phyloP scores from a whole-genome alignment of 2,329 filamentous ascomycete species.

The Fusarium protoensiforme region DNA sequence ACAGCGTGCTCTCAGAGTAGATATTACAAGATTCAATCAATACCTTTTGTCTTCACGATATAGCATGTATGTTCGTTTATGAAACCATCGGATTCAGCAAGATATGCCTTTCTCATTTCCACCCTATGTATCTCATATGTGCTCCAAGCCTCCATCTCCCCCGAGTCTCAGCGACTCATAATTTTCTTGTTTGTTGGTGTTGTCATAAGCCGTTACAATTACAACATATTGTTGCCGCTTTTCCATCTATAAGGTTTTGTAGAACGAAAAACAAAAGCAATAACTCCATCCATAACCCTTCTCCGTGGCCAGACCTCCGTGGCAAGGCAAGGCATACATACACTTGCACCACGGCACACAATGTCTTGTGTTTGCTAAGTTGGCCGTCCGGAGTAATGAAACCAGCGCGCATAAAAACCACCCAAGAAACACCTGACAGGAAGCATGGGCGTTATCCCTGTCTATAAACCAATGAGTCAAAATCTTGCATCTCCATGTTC shows the following conservation, averaged over 20 bases:
- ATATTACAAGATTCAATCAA: constrained; percentile 13
- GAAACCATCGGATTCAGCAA: constrained; percentile 19
- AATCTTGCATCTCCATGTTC: constrained; percentile 40
- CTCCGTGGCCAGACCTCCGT: constrained; percentile 2
- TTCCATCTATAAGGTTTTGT: constrained; percentile 46
- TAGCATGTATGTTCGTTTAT: constrained; percentile 2
- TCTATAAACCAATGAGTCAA: constrained; percentile 44
- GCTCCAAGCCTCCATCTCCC: constrained; percentile 35
- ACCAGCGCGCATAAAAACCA: constrained; percentile 24
- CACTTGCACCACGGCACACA: constrained; percentile 5
- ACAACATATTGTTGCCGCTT: constrained; percentile 46
- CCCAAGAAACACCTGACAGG: constrained; percentile 45
- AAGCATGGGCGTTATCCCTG: constrained; percentile 27
- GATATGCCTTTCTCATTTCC: constrained; percentile 21
- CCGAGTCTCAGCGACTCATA: constrained; percentile 24
- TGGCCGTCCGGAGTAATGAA: constrained; percentile 6
- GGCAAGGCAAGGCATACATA: constrained; percentile 1
- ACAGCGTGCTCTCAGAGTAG: constrained; percentile 9
- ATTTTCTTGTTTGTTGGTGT: constrained; percentile 34
- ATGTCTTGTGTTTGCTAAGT: background rate
- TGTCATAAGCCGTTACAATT: constrained; percentile 49
- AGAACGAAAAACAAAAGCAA: constrained; percentile 40
- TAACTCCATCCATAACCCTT: constrained; percentile 31
- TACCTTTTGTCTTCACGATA: constrained; percentile 21
- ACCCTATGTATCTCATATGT: constrained; percentile 33